Base-by-base conservation (phyloP, 31 red algal genomes). In the Endocladia muricata region DNA sequence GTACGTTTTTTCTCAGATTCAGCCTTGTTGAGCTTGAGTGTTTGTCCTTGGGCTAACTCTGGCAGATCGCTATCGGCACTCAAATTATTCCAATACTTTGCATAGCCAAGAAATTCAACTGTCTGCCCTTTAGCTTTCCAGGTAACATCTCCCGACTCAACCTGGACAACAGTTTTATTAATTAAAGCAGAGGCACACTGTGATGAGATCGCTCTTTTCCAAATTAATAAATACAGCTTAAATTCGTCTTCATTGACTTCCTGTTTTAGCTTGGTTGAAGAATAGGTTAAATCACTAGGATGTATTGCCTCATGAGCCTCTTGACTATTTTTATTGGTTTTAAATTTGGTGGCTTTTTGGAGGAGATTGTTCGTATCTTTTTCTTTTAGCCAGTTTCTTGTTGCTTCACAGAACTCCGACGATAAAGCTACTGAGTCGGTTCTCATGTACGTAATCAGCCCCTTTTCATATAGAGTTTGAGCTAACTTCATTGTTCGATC, bases 271-370 rank as follows among this genome's bases (percentile, higher is more conserved):
- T 54, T 78, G 48, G 94, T 88, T 25, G 49, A 17, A 36, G 55
- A 33, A 61, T 94, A 97, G 29, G 32, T 55, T 6, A 36, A 51
- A 33, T 90, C 94, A 22, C 91, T 77, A 3, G 95, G 95, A 32
- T 91, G 87, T 69, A 98, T 98, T 22, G 95, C 95, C 56, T 98
- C 95, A 61, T 98, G 95, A 48, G 95, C 95, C 68, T 78, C 95
- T 51, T 98, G 95, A n/a, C n/a, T n/a, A n/a, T n/a, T n/a, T n/a
- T n/a, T n/a, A n/a, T n/a, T n/a, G n/a, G n/a, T n/a, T n/a, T n/a
- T n/a, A n/a, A n/a, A n/a, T n/a, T n/a, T n/a, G 4, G 86, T 74
- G 34, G 61, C 58, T 60, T 94, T 98, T 23, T 57, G 36, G 25
- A 40, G 57, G 43, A 28, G 26, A 32, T 32, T 40, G 19, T 64